Evolutionary conservation across 1,284 basidiomycete genomes (phyloP).

Genomic region (Ceratobasidium sp.): DNA sequence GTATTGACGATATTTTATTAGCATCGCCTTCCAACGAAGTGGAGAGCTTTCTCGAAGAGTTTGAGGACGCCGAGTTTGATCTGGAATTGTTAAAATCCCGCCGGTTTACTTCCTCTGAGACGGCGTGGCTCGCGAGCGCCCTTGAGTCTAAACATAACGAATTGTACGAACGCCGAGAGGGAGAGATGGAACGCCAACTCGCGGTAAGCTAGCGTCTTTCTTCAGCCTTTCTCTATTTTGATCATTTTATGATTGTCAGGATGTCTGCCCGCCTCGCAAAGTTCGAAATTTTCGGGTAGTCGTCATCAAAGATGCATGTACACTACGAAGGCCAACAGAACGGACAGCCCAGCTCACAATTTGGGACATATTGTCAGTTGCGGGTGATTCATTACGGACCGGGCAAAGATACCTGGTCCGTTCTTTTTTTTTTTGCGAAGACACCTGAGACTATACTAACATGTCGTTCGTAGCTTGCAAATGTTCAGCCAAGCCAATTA

Average conservation of each 20-base stretch:
- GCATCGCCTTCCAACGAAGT: constrained; percentile 64
- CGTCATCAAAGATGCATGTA: constrained; percentile 73
- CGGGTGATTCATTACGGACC: constrained; percentile 63
- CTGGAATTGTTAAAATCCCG: constrained; percentile 49
- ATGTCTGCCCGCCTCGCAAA: constrained; percentile 75
- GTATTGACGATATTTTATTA: constrained; percentile 45
- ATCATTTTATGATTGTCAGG: constrained; percentile 53
- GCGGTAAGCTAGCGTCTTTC: constrained; percentile 55
- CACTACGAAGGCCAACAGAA: constrained; percentile 57
- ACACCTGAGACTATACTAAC: not conserved
- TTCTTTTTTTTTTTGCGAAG: constrained; percentile 38
- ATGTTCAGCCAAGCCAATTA: constrained; percentile 65
- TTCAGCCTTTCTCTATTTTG: not conserved
- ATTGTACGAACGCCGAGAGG: constrained; percentile 60
- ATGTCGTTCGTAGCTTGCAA: constrained; percentile 59
- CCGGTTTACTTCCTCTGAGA: constrained; percentile 47
- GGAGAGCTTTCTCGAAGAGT: constrained; percentile 69
- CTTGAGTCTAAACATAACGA: constrained; percentile 60
- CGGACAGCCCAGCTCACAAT: constrained; percentile 79
- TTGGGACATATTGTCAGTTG: constrained; percentile 76
- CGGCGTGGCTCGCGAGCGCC: constrained; percentile 69
- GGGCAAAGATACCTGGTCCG: constrained; percentile 76
- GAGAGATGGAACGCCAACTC: constrained; percentile 74
- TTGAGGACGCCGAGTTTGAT: constrained; percentile 60
- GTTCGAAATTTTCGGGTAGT: constrained; percentile 84